Percentiles rank a stretch among this genome's conserved stretches.
phyloP scores from a whole-genome alignment of 805 yeast genomes.

The Metschnikowia koreensis region DNA sequence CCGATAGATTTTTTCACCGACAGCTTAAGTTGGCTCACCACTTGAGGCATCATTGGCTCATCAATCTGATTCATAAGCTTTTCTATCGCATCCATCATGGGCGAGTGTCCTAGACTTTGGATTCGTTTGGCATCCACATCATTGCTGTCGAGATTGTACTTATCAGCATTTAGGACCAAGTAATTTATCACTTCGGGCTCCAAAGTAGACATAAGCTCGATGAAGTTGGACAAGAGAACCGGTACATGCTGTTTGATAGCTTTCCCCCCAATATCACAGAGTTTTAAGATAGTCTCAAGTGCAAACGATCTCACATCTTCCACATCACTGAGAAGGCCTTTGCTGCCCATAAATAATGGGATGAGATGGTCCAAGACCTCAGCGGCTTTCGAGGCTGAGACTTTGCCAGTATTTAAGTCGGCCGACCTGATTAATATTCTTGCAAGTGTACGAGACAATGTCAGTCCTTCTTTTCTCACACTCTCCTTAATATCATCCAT shows the following conservation, averaged over 20 bases:
- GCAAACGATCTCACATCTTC: conserved; percentile 81
- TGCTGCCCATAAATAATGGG: conserved; percentile 76
- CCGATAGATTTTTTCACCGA: conserved; percentile 76
- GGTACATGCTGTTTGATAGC: conserved; percentile 69
- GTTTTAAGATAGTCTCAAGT: conserved; percentile 65
- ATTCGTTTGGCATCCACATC: conserved; percentile 77
- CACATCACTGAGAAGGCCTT: conserved; percentile 81
- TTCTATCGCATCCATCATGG: conserved; percentile 86
- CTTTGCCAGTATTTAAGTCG: conserved; percentile 42
- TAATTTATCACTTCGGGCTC: conserved; percentile 92
- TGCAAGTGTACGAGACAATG: conserved; percentile 65
- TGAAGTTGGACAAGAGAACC: conserved; percentile 63
- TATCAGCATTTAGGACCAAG: conserved; percentile 81
- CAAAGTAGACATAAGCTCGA: conserved; percentile 72
- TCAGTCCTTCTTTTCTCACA: conserved; percentile 77
- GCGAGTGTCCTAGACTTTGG: conserved; percentile 73
- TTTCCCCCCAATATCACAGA: conserved; percentile 62
- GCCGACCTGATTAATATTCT: conserved; percentile 58
- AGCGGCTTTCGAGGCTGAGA: conserved; percentile 38
- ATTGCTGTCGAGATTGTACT: conserved; percentile 68
- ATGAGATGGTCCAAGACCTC: conserved; percentile 55
- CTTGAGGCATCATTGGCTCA: conserved; percentile 44
- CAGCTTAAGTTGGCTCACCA: conserved; percentile 48
- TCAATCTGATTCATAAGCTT: conserved; percentile 59
- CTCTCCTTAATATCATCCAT: conserved; percentile 95